These are phyloP conservation scores for Phialemoniopsis sp. DNA, from an alignment of 2,329 filamentous ascomycete species.

Conservation along the genomic window DNA sequence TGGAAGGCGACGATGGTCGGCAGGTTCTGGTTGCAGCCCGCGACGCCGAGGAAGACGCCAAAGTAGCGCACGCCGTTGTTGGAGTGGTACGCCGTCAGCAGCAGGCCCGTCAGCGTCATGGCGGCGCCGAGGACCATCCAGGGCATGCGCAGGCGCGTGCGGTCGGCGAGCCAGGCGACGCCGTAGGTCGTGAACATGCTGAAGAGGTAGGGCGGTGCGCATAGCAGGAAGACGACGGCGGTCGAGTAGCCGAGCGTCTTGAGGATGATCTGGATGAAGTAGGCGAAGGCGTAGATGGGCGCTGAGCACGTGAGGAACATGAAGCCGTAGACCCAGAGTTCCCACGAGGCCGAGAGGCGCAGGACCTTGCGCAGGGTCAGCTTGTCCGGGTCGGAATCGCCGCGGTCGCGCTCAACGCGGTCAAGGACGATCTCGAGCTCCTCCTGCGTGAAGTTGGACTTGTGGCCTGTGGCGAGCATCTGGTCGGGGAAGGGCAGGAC, in stretches of 20 bases:
- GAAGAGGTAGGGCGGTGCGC: constrained; percentile 27
- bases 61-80: constrained; percentile 22
- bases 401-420: constrained; percentile 33
- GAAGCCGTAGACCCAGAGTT: constrained; percentile 33
- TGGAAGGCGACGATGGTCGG: constrained; percentile 5
- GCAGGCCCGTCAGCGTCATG: constrained; percentile 52
- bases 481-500: constrained; percentile 7
- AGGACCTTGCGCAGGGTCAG: constrained; percentile 27
- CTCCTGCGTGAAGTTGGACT: constrained; percentile 13
- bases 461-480: constrained; percentile 1
- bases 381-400: constrained; percentile 29
- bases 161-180: constrained; percentile 25
- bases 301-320: constrained; percentile 43
- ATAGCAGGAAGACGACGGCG: constrained; percentile 23
- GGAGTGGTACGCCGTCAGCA: constrained; percentile 63
- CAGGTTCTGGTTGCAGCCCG: too few relatives aligned
- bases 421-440: constrained; percentile 20
- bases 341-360: constrained; percentile 25
- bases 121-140: constrained; percentile 16
- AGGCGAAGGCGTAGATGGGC: constrained; percentile 56
- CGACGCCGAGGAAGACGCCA: constrained; percentile 10
- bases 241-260: constrained; percentile 17
- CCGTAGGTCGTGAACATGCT: constrained; percentile 23
- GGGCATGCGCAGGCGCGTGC: constrained; percentile 19
- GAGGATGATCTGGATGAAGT: constrained; percentile 60